Conservation (phyloP, 495 filamentous ascomycete genomes). For the Clavariopsis aquatica region DNA sequence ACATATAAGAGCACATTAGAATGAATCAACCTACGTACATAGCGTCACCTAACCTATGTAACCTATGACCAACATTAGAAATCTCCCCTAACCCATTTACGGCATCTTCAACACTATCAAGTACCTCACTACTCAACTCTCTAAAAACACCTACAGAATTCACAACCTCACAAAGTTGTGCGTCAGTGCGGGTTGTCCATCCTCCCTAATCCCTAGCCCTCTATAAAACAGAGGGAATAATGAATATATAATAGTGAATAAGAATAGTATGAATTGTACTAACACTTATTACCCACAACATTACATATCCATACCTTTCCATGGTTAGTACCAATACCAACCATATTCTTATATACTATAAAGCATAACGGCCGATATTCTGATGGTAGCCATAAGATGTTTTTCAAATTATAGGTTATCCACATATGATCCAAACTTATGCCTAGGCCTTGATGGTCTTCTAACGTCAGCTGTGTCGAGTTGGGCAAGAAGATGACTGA, state of each 20-base stretch:
- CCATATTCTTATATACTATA: background rate
- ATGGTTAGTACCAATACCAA: background rate
- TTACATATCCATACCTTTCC: constrained; percentile 5
- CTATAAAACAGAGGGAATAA: too few species aligned
- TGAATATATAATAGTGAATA: background rate
- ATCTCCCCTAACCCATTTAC: too few species aligned
- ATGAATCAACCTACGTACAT: too few species aligned
- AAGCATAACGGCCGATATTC: background rate
- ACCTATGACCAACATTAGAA: too few species aligned
- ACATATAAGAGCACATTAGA: too few species aligned
- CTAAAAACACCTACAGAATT: too few species aligned
- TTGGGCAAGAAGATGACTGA: constrained; percentile 2
- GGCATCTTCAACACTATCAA: too few species aligned
- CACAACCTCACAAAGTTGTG: too few species aligned
- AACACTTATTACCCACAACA: background rate
- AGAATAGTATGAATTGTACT: background rate
- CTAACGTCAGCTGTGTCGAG: background rate
- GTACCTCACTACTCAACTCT: too few species aligned
- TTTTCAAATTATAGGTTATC: background rate
- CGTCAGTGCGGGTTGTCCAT: too few species aligned
- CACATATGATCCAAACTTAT: background rate
- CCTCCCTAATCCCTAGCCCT: too few species aligned
- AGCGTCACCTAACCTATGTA: too few species aligned
- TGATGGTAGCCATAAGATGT: constrained; percentile 1
- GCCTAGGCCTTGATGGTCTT: background rate